Base-by-base conservation (phyloP, 1,284 basidiomycete genomes). In the Ustilago bromivora region DNA sequence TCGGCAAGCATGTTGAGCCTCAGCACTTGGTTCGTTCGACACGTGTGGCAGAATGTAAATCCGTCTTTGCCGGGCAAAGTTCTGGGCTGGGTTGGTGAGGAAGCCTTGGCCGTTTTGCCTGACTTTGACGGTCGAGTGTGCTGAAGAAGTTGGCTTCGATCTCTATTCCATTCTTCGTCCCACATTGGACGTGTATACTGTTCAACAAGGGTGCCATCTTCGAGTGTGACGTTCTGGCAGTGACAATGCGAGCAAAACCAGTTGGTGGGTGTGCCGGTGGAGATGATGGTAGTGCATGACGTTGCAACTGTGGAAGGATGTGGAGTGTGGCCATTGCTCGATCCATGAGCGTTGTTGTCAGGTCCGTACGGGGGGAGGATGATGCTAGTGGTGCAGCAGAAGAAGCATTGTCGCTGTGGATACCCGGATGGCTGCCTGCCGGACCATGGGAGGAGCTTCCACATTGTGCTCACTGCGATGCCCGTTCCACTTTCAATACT, bases 181-280 rank as follows among this genome's bases (percentile, higher is more conserved):
- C 73, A 74, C 78, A 83, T 82, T 0, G 66, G 68, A 1, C 73
- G 71, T 23, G 77, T 74, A 53, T 79, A 84, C 28, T 71, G 65
- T 55, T 82, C 73, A 11, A 72, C 58, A 7, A 68, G 54, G 4
- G 59, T 36, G 1, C 82, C 75, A 28, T 78, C 69, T 38, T 49
- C 51, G 4, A 63, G 69, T 5, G 52, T 43, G n/a, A 75, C 71
- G 47, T 84, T 84, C 47, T 77, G 78, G 51, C 76, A 77, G 28
- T 78, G 70, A 34, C 82, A 84, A 47, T 62, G 66, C 7, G 80
- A 74, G 52, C 82, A 84, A 64, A 63, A 81, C 82, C 82, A 84
- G 36, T 79, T 78, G 17, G 66, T 61, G 1, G 71, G 69, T 3
- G 77, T 80, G 55, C 81, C 81, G 17, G 79, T 76, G 8, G 81